Base-by-base conservation (phyloP, 371 early-diverging fungal species). In the Funneliformis caledonium region DNA sequence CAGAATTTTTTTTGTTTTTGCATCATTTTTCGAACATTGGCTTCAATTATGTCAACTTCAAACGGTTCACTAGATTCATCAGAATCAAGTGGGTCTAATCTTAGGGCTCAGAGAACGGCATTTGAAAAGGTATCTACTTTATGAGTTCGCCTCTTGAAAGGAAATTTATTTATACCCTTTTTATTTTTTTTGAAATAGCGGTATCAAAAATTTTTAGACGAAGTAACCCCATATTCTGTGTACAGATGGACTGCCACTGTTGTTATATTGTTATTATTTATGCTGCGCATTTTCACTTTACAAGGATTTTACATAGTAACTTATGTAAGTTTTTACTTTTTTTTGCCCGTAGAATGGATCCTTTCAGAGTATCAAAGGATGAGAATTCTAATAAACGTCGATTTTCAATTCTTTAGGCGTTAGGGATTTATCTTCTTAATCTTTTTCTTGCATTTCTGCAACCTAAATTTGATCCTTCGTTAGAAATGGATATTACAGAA, bases 271-370 rank as follows among this genome's bases (percentile, higher is more conserved):
- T 47, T 96, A 5, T 75, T 94, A 52, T 98, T 95, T 84, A 87
- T 95, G 85, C 59, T 94, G 12, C 92, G 99, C 47, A 94, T 97
- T 26, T 86, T 97, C 56, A 73, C 89, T 60, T 90, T 93, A 9
- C 94, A 97, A 82, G 97, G 97, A 19, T 98, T 95, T 96, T 98
- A 96, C 85, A 97, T 98, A 84, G 94, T 97, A 78, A 93, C 94
- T 83, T 94, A 83, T 85, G 93, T 92, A 89, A 68, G 84, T 79
- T 19, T 19, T 8, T 42, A 56, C 33, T 47, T 70, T 43, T 37
- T 31, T 48, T 26, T 78, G 16, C 8, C 10, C 31, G 22, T 2
- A 19, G n/a, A 68, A 16, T 74, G 64, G 26, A 62, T n/a, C 26
- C 16, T 1, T 19, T 19, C 31, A 78, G 9, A 45, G 22, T 26